Percentiles rank a stretch among this genome's conserved stretches.
Conservation (phyloP, 1,284 basidiomycete species). For the Mycena sp. region DNA sequence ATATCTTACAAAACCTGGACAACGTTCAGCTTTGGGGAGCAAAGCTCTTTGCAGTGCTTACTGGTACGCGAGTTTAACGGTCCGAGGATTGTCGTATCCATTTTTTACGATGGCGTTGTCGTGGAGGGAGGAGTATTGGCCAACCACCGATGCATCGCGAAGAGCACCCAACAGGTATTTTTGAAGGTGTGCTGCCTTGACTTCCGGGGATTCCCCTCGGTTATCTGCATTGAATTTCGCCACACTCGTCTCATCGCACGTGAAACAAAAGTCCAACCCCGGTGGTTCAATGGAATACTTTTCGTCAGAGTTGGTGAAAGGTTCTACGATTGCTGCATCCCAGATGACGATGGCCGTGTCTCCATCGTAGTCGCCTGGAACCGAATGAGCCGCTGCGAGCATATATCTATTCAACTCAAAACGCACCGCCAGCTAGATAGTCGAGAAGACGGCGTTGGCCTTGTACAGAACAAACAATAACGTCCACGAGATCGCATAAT, state of each 20-base stretch:
- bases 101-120: conserved; percentile 43
- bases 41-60: conserved; percentile 5
- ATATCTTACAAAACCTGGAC: conserved; percentile 27
- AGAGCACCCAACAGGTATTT: conserved; percentile 48
- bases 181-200: conserved; percentile 43
- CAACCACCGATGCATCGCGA: conserved; percentile 44
- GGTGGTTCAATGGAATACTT: conserved; percentile 45
- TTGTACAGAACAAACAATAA: conserved; percentile 52
- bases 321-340: conserved; percentile 46
- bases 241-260: conserved; percentile 45
- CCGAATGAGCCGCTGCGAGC: neutral
- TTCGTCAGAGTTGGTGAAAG: conserved; percentile 47
- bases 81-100: conserved; percentile 29
- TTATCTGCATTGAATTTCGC: conserved; percentile 34
- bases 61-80: conserved; percentile 31
- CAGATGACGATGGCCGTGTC: conserved; percentile 52
- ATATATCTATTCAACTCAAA: neutral
- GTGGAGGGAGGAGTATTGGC: conserved; percentile 50
- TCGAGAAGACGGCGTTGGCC: conserved; percentile 50
- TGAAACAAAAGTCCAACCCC: conserved; percentile 40
- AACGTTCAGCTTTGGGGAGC: neutral
- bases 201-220: conserved; percentile 1
- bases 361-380: conserved; percentile 56
- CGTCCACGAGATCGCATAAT: conserved; percentile 47
- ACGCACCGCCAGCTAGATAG: conserved; percentile 51